Evolutionary conservation across 139 green algal species (phyloP), one percentile per base, ranked within the genome.

Genomic region (Coccomyxa sp.): DNA sequence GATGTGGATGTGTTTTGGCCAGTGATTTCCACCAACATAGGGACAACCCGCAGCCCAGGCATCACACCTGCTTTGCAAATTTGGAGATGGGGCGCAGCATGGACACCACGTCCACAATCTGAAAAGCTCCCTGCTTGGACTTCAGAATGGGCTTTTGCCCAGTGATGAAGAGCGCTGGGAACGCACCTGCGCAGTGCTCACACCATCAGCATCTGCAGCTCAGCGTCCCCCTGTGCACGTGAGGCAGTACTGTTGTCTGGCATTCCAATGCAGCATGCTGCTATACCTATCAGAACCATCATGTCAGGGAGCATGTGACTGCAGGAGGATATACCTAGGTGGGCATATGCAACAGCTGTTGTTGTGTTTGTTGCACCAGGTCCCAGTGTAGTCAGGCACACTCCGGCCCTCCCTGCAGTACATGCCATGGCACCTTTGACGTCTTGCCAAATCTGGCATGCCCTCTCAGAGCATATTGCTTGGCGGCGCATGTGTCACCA

Each of bases 81-180:
- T 87, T 87, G 39, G 81, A 80, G 34, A 87, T 37, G 18, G 83
- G 83, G 8, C 58, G 54, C n/a, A 81, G 68, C 8, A 82, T 79
- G 14, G 78, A 55, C 14, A 86, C 82, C 41, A 80, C 82, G 16
- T 87, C 80, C 6, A 87, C 50, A 33, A 87, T 87, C 80, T 87
- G 79, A 58, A 87, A 87, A 8, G 83, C 76, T 8, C 74, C 83
- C 74, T 88, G 83, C 77, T 88, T 88, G 80, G 81, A 83, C 68
- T 83, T 86, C 69, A 84, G 73, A 54, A 88, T 82, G 8, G 83
- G 83, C 76, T 88, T 88, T 70, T 88, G 83, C 14, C 83, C 83
- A 54, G 70, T 75, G 70, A 87, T 87, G 74, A 87, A 82, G 9
- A 88, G 68, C 80, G 83, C 85, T 0, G 83, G 83, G 39, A 88